Base-by-base conservation (phyloP, 192 early-diverging fungal genomes). In the Coemansia sp. region DNA sequence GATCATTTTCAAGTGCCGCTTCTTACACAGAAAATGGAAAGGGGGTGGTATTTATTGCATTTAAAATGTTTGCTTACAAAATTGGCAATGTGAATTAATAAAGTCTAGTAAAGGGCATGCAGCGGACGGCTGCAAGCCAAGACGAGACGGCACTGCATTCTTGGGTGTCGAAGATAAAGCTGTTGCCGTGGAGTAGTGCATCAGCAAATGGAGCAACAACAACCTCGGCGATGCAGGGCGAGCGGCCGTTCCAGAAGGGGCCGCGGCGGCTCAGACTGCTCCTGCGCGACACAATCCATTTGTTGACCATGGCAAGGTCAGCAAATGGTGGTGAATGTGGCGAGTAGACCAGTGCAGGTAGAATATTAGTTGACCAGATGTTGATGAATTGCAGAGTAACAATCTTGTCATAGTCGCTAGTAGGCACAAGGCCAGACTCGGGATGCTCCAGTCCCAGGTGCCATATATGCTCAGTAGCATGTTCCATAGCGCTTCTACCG, bases 201-300 rank as follows among this genome's bases (percentile, higher is more conserved):
- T 73, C 65, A 53, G 65, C 65, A 56, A 73, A 63, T 40, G 71
- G 71, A 12, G 71, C 71, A 50, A 63, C 71, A 18, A 63, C 61
- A 9, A 73, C 39, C 42, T 73, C 71, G 53, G 65, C 65, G 21
- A 61, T 52, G 44, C 53, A 48, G 37, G 60, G 52, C 12, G 52
- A 47, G 13, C 54, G 65, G 32, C 71, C 71, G 39, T 59, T 67
- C 71, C 71, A 73, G 54, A 73, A 73, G 52, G 71, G 61, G 15
- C 71, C 71, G 59, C 65, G 58, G 32, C 37, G 58, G 49, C 65
- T 67, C 37, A 57, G 44, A 23, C 45, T 16, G 54, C 50, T 50
- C 5, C 65, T 57, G 41, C 65, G 65, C 40, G 32, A 32, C 43
- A 32, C 38, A 60, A 73, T 67, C 42, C 61, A 67, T 23, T 42